A percentile compares a stretch with the other conserved stretches of the same genome.
These are phyloP conservation scores for Exserohilum rostratum DNA, from an alignment of 2,329 filamentous ascomycete species.

Conservation along the genomic window DNA sequence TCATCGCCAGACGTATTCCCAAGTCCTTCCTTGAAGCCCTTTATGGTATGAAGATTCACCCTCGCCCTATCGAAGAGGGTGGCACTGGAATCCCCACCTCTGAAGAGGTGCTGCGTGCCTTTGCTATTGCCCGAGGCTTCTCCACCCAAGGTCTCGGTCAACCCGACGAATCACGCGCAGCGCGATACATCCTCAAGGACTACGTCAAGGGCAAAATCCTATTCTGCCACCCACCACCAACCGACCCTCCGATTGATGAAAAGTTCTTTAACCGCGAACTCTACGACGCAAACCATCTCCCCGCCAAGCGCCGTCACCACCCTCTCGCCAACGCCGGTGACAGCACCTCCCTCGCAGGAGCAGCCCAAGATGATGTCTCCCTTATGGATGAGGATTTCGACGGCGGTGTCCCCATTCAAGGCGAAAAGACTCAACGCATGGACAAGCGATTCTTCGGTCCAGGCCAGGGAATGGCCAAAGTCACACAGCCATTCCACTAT, in stretches of 20 bases:
- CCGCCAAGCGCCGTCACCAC: constrained; percentile 75
- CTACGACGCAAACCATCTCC: constrained; percentile 82
- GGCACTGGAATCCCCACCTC: constrained; percentile 86
- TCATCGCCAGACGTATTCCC: constrained; percentile 86
- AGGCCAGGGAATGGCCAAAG: constrained; percentile 64
- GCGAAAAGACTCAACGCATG: constrained; percentile 75
- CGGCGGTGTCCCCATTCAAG: constrained; percentile 52
- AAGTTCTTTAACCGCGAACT: constrained; percentile 85
- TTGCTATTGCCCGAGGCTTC: constrained; percentile 88
- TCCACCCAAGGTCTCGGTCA: constrained; percentile 86
- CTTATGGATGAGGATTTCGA: constrained; percentile 58
- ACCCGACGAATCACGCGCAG: constrained; percentile 91
- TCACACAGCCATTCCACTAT: constrained; percentile 84
- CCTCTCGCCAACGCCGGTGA: constrained; percentile 58
- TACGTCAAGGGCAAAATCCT: constrained; percentile 96
- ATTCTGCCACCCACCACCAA: constrained; percentile 86
- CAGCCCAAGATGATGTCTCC: constrained; percentile 43
- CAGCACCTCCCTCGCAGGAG: constrained; percentile 37
- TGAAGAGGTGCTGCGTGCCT: constrained; percentile 82
- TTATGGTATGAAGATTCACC: constrained; percentile 89
- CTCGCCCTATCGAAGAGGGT: constrained; percentile 83
- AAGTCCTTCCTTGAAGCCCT: constrained; percentile 87
- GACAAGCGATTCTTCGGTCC: constrained; percentile 90
- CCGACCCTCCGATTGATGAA: constrained; percentile 67
- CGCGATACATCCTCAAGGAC: constrained; percentile 89